Evolutionary conservation across 2,329 filamentous ascomycete genomes (phyloP), one percentile per base, ranked within the genome.

Genomic region (Aspergillus nomiae): DNA sequence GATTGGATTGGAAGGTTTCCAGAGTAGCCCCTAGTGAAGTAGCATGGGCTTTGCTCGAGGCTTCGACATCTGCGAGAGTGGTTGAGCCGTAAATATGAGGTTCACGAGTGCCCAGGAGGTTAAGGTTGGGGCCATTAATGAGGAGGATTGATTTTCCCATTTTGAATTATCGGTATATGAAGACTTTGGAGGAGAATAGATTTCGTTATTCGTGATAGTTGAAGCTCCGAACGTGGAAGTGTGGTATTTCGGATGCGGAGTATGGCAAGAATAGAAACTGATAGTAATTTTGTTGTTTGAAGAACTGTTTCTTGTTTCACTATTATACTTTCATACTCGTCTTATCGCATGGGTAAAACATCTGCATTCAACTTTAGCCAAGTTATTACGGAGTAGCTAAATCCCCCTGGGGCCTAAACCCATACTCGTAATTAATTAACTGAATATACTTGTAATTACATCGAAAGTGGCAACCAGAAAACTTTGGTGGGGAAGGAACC

Each of bases 101-200:
- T 75, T 94, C 90, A 26, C 91, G 85, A 14, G 86, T 89, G 41
- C 91, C 91, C 34, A 94, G 85, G 56, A 94, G 88, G 79, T 93
- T 93, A 70, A 94, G 88, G 76, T 94, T 94, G 36, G 90, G 90
- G n/a, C 91, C 90, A 77, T 92, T 92, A 81, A 93, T 87, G 67
- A 92, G 83, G 69, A 92, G 87, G 73, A 92, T 87, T 56, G 75
- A 74, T 67, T 76, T 76, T 41, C 61, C 66, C 74, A 76, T 76
- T 69, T 62, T 72, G 53, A 16, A 43, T 41, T 56, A 24, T 58
- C 21, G 36, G 53, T 24, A 51, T 54, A 19, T 36, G n/a, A 24
- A 32, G 14, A 11, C 34, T 46, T 21, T 28, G 21, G 21, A 38
- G 43, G 41, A 30, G 45, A 24, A 24, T 41, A 12, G 7, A 28